Evolutionary conservation across 1,284 basidiomycete genomes (phyloP), one percentile per base, ranked within the genome.

Genomic region (Irpex rosettiformis): DNA sequence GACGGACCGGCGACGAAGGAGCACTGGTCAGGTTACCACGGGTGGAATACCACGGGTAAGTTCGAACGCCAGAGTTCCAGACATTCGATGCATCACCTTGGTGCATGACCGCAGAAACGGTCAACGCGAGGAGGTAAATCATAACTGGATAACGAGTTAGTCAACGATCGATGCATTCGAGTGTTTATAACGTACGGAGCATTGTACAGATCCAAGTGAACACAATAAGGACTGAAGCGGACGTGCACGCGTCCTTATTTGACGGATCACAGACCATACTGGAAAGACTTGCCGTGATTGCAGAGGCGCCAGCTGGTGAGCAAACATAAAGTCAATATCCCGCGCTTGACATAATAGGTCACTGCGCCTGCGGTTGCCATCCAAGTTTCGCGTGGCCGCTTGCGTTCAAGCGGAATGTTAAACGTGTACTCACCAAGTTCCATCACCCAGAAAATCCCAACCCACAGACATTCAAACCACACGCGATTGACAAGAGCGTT

Each of bases 401-500:
- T 16, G 33, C 10, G 33, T 16, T 16, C 10, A 16, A 37, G 33
- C 33, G 16, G 16, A 2, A 11, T 16, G 16, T 37, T 8, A 37
- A 47, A 18, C 33, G 47, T 54, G 21, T 33, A 70, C 84, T 43
- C 67, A 91, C 89, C 78, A 6, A 91, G 72, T 60, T 88, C 76
- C 69, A 89, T 69, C 18, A 81, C 48, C 69, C 80, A 84, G 65
- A 86, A 84, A 5, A 85, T 28, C 1, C 75, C 73, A 45, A 85
- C 70, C 89, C 89, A 91, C 24, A 71, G 56, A 63, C 79, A 80
- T 68, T 91, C 89, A 62, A 89, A 85, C 85, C 85, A 89, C n/a
- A 91, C 81, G 11, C 77, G 79, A 40, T 80, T 78, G 11, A 83
- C 78, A 47, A 87, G 66, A 3, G 81, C 72, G 69, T 80, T 76